A percentile compares a stretch with the other conserved stretches of the same genome.
Conservation (phyloP, 1,139 yeast species). For the Pichia sp. region DNA sequence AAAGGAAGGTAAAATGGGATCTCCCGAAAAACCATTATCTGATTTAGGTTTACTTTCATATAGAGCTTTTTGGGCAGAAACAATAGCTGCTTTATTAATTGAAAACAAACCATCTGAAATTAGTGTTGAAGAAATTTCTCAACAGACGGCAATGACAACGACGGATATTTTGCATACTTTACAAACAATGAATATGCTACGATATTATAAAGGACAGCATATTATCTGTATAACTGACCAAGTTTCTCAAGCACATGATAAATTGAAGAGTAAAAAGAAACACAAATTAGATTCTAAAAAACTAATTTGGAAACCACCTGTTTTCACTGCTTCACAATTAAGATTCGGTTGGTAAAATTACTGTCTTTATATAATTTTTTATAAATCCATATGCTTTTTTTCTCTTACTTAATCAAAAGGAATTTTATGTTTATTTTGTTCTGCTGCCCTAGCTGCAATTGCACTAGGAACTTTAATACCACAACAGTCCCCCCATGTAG, state of each 20-base stretch:
- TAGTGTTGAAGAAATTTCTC: constrained; percentile 88
- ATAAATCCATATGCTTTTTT: neutral
- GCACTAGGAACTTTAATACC: constrained; percentile 97
- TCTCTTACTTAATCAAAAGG: constrained; percentile 59
- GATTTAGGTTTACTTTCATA: constrained; percentile 90
- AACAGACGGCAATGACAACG: constrained; percentile 89
- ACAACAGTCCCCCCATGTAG: constrained; percentile 96
- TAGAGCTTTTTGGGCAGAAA: constrained; percentile 96
- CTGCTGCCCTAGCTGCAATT: constrained; percentile 72
- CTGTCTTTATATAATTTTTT: neutral
- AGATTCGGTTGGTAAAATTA: constrained; percentile 80
- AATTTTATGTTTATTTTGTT: constrained; percentile 39
- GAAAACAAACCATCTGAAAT: constrained; percentile 61
- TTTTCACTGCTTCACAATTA: constrained; percentile 90
- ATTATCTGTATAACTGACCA: constrained; percentile 87
- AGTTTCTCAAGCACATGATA: constrained; percentile 69
- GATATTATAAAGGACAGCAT: constrained; percentile 94
- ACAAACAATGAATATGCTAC: constrained; percentile 80
- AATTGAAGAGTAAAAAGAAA: constrained; percentile 64
- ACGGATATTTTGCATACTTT: constrained; percentile 91
- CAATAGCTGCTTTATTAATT: constrained; percentile 66
- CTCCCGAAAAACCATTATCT: constrained; percentile 95
- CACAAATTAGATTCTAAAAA: constrained; percentile 69
- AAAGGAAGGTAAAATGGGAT: constrained; percentile 84
- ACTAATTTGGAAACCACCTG: constrained; percentile 91